A percentile compares a stretch with the other conserved stretches of the same genome.
Evolutionary conservation across 768 basidiomycete genomes (phyloP).

Genomic region (Stropharia rugosoannulata): DNA sequence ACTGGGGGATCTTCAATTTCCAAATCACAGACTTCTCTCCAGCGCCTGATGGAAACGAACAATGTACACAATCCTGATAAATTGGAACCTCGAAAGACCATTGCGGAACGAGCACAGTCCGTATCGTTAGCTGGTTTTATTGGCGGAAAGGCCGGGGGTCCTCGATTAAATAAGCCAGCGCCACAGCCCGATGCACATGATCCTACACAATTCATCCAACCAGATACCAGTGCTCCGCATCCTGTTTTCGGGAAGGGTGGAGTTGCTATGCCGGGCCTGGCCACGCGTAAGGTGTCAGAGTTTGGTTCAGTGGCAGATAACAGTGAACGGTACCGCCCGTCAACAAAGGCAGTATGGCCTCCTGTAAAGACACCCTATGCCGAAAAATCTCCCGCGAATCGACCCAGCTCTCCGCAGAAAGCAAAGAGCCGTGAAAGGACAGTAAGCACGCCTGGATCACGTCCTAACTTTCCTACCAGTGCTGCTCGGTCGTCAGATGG

Average conservation of each 20-base stretch:
- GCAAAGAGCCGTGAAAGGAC: conserved; percentile 47
- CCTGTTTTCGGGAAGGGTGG: conserved; percentile 77
- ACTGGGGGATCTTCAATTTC: background rate
- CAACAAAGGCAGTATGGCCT: conserved; percentile 24
- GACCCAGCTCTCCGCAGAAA: conserved; percentile 35
- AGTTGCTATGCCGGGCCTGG: conserved; percentile 76
- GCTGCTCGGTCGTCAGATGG: conserved; percentile 15
- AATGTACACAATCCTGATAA: conserved; percentile 23
- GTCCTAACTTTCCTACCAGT: conserved; percentile 5
- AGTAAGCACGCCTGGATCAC: conserved; percentile 42
- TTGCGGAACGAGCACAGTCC: conserved; percentile 37
- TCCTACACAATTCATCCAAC: conserved; percentile 67
- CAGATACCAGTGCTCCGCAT: conserved; percentile 55
- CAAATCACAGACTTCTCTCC: conserved; percentile 16
- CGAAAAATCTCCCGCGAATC: conserved; percentile 35
- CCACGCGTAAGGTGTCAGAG: conserved; percentile 21
- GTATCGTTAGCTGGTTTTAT: conserved; percentile 83
- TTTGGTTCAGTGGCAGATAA: conserved; percentile 9
- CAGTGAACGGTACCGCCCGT: conserved; percentile 16
- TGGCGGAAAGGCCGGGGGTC: conserved; percentile 74
- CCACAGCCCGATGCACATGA: conserved; percentile 70
- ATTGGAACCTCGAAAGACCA: conserved; percentile 17
- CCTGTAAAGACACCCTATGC: conserved; percentile 11
- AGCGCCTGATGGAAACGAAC: conserved; percentile 23
- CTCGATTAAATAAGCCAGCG: conserved; percentile 68